Evolutionary conservation across 1,284 basidiomycete genomes (phyloP), one percentile per base, ranked within the genome.

Genomic region (Peniophora sp.): DNA sequence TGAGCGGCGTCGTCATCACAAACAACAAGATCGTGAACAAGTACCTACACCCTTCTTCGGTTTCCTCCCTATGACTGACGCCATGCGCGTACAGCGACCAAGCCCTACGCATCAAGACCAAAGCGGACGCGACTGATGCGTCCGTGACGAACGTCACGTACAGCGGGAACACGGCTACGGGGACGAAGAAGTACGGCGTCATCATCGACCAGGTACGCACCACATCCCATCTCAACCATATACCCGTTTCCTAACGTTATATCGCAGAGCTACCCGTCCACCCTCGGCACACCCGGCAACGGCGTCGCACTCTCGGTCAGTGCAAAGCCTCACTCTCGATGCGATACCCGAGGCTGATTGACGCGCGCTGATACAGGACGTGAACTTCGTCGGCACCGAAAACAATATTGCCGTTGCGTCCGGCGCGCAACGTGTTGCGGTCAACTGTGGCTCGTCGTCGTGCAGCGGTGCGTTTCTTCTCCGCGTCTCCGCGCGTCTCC

Each of bases 1-100:
- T 83, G n/a, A 69, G 69, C 1, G 67, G 64, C 17, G 65, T 83
- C 39, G 57, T 65, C 34, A 72, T 83, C 54, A 63, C 62, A 1
- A 66, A 68, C 22, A 83, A 83, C 62, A 75, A 64, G 3, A 56
- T 69, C 49, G 57, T 48, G 17, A 61, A 65, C 57, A 65, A 60
- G 61, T 66, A 45, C n/a, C 55, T 50, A 18, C 20, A 15, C 23
- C 34, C 20, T 34, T 27, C 24, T 18, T n/a, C 24, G 39, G 2
- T 5, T 18, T 17, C 47, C 37, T 47, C 41, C 11, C 20, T 18
- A 12, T 18, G 32, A 17, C 34, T 12, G 3, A 15, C 17, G n/a
- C 5, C 36, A 17, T 3, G 39, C 22, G 2, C 9, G 9, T 23
- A 3, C 51, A 67, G 64, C 63, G 67, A 68, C 22, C 67, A 76